Evolutionary conservation across 306 rosid genomes (phyloP), one percentile per base, ranked within the genome.

Genomic region (Corylus americana): DNA sequence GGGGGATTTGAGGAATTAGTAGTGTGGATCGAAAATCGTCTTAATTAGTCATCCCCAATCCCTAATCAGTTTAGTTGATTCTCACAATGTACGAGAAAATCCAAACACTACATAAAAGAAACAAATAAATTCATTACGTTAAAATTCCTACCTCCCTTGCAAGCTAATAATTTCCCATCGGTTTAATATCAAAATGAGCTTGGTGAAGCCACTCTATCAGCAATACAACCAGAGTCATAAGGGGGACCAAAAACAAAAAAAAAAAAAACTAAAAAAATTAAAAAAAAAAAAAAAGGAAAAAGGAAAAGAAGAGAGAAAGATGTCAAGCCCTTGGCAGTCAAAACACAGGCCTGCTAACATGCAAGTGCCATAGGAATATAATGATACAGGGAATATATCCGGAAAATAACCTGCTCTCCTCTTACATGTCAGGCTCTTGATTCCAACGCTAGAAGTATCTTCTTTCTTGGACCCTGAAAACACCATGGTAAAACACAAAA

Each of bases 401-500:
- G 63, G 63, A 71, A 31, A 73, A 66, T 37, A 54, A 49, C 37
- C 29, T 54, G 27, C 70, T 68, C 81, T 78, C 50, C 20, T 74
- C 69, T 77, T 78, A 79, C 25, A 44, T 37, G 37, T 91, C 87
- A 95, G 74, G 77, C 91, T 80, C 91, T 95, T 53, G 97, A 87
- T 86, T 95, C 97, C 89, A 95, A 79, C 2, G 96, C 98, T 59
- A 93, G 80, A 64, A 95, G 88, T 85, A 95, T 95, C 96, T 95
- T 95, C 94, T 95, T 95, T 84, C 99, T 91, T 76, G 99, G 99
- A 5, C 99, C 99, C 99, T 95, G 92, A 76, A 88, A 84, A 35
- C 80, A 72, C 44, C 44, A 81, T 87, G 49, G 14, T 55, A 74
- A 84, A 81, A 55, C 42, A 74, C 76, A 17, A 78, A 63, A 53